A percentile compares a stretch with the other conserved stretches of the same genome.
phyloP scores from a whole-genome alignment of 1,139 yeast species.

The Protomyces macrosporus region DNA sequence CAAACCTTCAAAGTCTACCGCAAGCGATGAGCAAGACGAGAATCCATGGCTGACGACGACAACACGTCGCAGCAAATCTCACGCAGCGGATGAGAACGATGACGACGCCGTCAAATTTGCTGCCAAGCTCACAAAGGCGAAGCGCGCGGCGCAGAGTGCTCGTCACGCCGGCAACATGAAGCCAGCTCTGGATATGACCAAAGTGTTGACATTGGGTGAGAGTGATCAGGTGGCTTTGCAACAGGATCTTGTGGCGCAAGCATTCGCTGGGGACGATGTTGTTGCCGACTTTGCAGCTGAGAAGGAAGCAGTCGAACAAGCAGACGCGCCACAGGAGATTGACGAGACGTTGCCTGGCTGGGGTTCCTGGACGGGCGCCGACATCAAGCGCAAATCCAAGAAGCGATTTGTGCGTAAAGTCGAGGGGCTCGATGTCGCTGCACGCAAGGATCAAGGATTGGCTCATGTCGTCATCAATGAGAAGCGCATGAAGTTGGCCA shows the following conservation, averaged over 20 bases:
- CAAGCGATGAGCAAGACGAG: not conserved
- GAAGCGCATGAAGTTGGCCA: conserved; percentile 68
- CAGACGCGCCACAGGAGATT: conserved; percentile 82
- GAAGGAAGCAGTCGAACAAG: conserved; percentile 59
- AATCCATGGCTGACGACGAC: conserved; percentile 13
- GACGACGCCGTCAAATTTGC: conserved; percentile 36
- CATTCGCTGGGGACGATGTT: conserved; percentile 94
- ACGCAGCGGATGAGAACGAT: conserved; percentile 37
- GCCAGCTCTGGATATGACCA: not conserved
- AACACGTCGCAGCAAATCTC: conserved; percentile 39
- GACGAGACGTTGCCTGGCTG: conserved; percentile 91
- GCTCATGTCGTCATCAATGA: conserved; percentile 86
- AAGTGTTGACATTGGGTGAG: conserved; percentile 28
- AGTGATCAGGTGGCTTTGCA: conserved; percentile 40
- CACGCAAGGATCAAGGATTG: conserved; percentile 70
- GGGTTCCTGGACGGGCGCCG: conserved; percentile 50
- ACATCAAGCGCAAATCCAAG: conserved; percentile 42
- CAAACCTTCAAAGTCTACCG: not conserved
- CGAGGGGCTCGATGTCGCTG: conserved; percentile 58
- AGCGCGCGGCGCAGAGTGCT: not conserved
- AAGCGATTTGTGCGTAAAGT: conserved; percentile 58
- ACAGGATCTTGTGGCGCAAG: conserved; percentile 81
- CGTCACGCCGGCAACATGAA: conserved; percentile 6
- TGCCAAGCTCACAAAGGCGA: conserved; percentile 38
- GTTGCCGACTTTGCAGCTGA: conserved; percentile 71